A percentile compares a stretch with the other conserved stretches of the same genome.
These are phyloP conservation scores for Russula sp. DNA, from an alignment of 768 basidiomycete species.

Conservation along the genomic window DNA sequence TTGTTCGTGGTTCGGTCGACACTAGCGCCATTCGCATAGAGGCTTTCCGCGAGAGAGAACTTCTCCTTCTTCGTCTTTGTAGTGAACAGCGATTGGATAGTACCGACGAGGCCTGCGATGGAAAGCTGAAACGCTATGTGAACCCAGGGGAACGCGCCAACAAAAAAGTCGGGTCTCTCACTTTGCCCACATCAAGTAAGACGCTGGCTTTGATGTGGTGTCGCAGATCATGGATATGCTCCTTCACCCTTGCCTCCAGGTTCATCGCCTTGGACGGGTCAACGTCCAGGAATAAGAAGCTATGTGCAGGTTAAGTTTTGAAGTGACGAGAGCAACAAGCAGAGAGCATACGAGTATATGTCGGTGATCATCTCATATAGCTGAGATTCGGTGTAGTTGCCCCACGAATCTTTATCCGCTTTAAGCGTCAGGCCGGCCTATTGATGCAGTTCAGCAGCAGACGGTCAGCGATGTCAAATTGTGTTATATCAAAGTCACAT, in stretches of 20 bases:
- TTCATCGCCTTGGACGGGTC: constrained; percentile 55
- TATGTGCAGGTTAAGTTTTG: constrained; percentile 28
- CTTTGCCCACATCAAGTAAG: constrained; percentile 38
- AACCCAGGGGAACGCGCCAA: not conserved
- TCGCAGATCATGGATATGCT: constrained; percentile 48
- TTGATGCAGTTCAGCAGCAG: not conserved
- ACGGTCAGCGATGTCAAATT: not conserved
- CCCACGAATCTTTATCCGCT: constrained; percentile 45
- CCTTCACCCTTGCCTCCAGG: constrained; percentile 45
- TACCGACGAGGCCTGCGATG: constrained; percentile 39
- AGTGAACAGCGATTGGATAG: constrained; percentile 45
- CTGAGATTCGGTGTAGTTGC: constrained; percentile 56
- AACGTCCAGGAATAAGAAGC: constrained; percentile 71
- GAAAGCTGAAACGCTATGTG: constrained; percentile 28
- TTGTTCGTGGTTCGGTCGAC: constrained; percentile 61
- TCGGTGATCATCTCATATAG: constrained; percentile 60
- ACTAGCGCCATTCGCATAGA: constrained; percentile 51
- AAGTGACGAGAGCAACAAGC: not conserved
- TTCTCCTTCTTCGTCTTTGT: constrained; percentile 35
- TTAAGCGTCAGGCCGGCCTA: constrained; percentile 74
- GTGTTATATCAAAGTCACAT: constrained; percentile 26
- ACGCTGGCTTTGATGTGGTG: constrained; percentile 51
- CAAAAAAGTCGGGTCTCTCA: constrained; percentile 26
- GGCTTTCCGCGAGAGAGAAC: constrained; percentile 48
- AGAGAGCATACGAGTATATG: constrained; percentile 55